A percentile compares a stretch with the other conserved stretches of the same genome.
Evolutionary conservation across 179 eudicot genomes (phyloP).

Genomic region (Gypsophila paniculata): DNA sequence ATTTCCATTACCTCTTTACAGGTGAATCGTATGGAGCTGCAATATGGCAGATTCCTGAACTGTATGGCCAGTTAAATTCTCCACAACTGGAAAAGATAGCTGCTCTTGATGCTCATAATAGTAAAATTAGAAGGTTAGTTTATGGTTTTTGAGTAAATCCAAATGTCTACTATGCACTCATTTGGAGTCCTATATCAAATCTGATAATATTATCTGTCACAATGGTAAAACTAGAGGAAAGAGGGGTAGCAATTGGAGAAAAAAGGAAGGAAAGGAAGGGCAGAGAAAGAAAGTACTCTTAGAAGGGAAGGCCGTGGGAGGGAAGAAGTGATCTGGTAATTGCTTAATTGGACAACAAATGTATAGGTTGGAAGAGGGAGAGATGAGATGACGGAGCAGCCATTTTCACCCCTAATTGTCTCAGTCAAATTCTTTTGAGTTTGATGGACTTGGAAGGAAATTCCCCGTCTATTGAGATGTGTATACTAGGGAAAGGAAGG

Average conservation of each 20-base stretch:
- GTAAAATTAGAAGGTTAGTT: constrained; percentile 71
- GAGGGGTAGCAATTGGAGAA: not conserved
- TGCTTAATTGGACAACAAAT: not conserved
- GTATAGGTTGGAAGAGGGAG: not conserved
- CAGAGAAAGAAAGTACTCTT: not conserved
- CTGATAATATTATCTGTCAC: not conserved
- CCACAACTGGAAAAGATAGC: constrained; percentile 86
- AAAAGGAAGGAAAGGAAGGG: not conserved
- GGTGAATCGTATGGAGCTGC: constrained; percentile 96
- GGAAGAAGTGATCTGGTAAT: not conserved
- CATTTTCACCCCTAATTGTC: no score
- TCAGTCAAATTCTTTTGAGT: no score
- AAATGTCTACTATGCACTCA: not conserved
- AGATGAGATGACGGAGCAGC: no score
- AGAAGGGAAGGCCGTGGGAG: not conserved
- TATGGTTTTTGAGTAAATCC: constrained; percentile 7
- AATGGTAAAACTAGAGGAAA: not conserved
- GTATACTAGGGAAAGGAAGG: not conserved
- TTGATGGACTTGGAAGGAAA: not conserved
- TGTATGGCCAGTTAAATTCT: constrained; percentile 86
- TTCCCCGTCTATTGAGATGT: not conserved
- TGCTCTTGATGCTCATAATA: constrained; percentile 65
- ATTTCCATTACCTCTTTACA: constrained; percentile 28
- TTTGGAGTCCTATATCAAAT: not conserved
- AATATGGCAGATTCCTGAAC: constrained; percentile 95